These are phyloP conservation scores for Nicotiana undulata DNA, from an alignment of 257 asterid genomes.

Conservation along the genomic window DNA sequence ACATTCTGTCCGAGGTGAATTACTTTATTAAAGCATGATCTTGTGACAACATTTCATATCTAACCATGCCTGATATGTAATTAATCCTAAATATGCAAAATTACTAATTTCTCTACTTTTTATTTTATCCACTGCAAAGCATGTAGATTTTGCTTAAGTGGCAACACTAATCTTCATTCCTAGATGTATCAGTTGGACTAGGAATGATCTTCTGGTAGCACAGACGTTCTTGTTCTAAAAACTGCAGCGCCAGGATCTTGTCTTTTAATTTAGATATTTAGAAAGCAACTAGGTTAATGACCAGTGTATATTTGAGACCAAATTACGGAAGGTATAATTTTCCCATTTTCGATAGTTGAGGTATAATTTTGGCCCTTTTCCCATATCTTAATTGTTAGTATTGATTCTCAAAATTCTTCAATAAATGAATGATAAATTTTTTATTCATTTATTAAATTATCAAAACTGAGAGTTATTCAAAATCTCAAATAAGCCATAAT, in stretches of 20 bases:
- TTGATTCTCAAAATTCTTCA: too few species aligned
- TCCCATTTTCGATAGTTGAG: too few species aligned
- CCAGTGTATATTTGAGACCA: too few species aligned
- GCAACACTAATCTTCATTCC: neutral
- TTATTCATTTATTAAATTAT: too few species aligned
- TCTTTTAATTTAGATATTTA: neutral
- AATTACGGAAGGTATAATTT: too few species aligned
- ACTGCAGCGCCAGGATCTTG: neutral
- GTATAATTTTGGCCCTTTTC: too few species aligned
- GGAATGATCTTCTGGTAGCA: neutral
- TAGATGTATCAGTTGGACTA: neutral
- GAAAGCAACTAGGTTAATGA: too few species aligned
- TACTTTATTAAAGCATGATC: neutral
- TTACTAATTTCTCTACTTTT: neutral
- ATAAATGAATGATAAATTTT: too few species aligned
- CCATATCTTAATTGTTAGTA: too few species aligned
- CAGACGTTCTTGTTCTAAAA: neutral
- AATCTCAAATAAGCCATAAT: too few species aligned
- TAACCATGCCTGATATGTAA: neutral
- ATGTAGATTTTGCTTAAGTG: too few species aligned
- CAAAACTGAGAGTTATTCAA: rapidly evolving
- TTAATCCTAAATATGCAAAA: neutral
- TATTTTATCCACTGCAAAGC: neutral
- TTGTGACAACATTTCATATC: neutral
- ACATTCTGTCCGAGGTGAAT: neutral